Base-by-base conservation (phyloP, 495 filamentous ascomycete genomes). In the Aspergillus biplanus region DNA sequence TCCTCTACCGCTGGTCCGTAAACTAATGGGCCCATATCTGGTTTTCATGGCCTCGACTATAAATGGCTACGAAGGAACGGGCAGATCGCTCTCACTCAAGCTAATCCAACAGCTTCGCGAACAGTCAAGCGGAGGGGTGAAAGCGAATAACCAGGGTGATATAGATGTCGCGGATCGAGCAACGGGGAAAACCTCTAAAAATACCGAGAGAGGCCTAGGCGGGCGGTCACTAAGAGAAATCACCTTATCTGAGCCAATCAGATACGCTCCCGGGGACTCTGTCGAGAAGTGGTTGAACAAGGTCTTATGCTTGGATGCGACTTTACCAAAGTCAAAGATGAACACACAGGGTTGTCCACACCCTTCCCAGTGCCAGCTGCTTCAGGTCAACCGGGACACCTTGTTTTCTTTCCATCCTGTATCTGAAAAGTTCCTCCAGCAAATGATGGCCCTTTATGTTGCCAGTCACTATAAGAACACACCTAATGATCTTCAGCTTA, bases 21-120 rank as follows among this genome's bases (percentile, higher is more conserved):
- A 97, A 72, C 83, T 99, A 34, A 91, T 99, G 86, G 95, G 96
- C 0, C 95, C 93, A n/a, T 99, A 98, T 75, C 81, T 98, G 27
- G 92, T 98, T 4, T 99, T 99, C 79, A 99, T 99, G 96, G 92
- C 96, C 5, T 98, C 95, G 1, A 99, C 96, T 13, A 97, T 99
- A 77, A 98, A 97, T 69, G 96, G 96, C 57, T 99, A 99, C 71
- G 96, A 99, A 78, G 96, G 96, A 65, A 99, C 96, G 4, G 96
- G 96, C 34, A 85, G 96, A 44, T 97, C 94, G 2, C 82, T 99
- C 2, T 98, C 96, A 4, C 76, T 99, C 47, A 99, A 99, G 76
- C 82, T 99, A 62, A 98, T 99, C 64, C 93, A 97, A 68, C 96
- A 99, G 75, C 86, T 99, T 35, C 89, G 96, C 53, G 95, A 99